Percentiles rank a stretch among this genome's conserved stretches.
phyloP scores from a whole-genome alignment of 192 early-diverging fungal species.

The Phycomyces blakesleeanus region DNA sequence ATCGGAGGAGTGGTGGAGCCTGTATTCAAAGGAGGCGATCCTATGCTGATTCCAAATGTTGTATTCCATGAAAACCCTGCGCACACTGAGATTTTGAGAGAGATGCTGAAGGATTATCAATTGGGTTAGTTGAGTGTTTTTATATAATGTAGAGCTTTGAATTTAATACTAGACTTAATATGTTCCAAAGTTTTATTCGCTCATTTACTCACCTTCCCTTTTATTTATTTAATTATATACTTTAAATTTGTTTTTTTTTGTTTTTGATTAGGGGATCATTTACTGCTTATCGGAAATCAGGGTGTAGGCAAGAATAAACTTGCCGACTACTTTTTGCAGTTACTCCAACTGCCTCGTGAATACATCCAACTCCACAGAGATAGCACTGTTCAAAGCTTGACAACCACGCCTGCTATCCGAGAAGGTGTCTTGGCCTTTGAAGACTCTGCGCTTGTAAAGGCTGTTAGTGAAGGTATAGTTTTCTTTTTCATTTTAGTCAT shows the following conservation, averaged over 20 bases:
- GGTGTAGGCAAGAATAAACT: slow-evolving; percentile 67
- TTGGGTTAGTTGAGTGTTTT: slow-evolving; percentile 44
- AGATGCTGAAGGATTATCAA: slow-evolving; percentile 77
- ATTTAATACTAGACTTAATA: no score
- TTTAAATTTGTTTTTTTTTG: slow-evolving; percentile 1
- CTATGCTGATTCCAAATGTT: slow-evolving; percentile 61
- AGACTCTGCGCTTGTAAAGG: slow-evolving; percentile 63
- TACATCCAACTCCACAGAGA: slow-evolving; percentile 82
- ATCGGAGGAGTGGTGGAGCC: slow-evolving; percentile 52
- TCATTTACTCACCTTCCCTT: no score
- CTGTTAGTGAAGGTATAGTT: slow-evolving; percentile 34
- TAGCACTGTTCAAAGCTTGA: slow-evolving; percentile 74
- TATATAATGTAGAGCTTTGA: no score
- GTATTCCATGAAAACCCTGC: slow-evolving; percentile 74
- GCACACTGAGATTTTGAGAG: slow-evolving; percentile 65
- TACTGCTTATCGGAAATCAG: slow-evolving; percentile 81
- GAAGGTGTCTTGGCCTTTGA: slow-evolving; percentile 67
- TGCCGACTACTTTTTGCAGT: slow-evolving; percentile 68
- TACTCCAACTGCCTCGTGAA: slow-evolving; percentile 65
- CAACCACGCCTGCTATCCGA: slow-evolving; percentile 65
- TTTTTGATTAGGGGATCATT: slow-evolving; percentile 58
- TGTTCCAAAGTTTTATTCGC: no score
- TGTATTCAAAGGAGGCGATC: slow-evolving; percentile 49
- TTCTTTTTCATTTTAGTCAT: no score
- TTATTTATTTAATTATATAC: no score